Conservation (phyloP, 2,329 filamentous ascomycete species). For the Neofusicoccum sp. region DNA sequence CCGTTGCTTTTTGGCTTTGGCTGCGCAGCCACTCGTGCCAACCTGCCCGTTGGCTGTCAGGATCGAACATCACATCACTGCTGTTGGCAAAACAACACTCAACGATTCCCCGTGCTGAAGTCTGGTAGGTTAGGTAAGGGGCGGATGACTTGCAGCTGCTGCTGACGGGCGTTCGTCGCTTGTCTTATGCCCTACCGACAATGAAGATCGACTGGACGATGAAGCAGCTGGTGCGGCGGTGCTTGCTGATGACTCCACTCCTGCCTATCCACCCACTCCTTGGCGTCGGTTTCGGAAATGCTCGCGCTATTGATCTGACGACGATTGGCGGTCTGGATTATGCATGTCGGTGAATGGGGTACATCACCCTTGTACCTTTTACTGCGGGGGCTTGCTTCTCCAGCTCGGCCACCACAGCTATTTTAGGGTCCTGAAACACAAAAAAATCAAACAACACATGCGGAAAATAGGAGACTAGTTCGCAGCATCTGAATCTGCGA, state of each 20-base stretch:
- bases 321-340: background rate
- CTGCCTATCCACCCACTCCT: background rate
- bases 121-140: background rate
- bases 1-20: background rate
- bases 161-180: conserved; percentile 5
- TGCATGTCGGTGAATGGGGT: background rate
- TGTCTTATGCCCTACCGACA: background rate
- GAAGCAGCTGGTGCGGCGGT: background rate
- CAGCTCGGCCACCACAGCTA: background rate
- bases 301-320: background rate
- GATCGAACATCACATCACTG: background rate
- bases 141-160: conserved; percentile 1
- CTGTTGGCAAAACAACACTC: background rate
- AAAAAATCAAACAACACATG: background rate
- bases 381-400: background rate
- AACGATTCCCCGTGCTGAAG: background rate
- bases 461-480: background rate
- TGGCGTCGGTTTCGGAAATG: background rate
- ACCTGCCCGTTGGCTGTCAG: background rate
- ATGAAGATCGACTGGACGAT: background rate
- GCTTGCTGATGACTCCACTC: background rate
- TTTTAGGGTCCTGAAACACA: background rate
- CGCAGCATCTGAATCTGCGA: background rate
- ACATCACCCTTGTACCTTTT: conserved; percentile 3
- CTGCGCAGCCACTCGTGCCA: background rate